These are phyloP conservation scores for Coprinopsis strossmayeri DNA, from an alignment of 768 basidiomycete genomes.

Conservation along the genomic window DNA sequence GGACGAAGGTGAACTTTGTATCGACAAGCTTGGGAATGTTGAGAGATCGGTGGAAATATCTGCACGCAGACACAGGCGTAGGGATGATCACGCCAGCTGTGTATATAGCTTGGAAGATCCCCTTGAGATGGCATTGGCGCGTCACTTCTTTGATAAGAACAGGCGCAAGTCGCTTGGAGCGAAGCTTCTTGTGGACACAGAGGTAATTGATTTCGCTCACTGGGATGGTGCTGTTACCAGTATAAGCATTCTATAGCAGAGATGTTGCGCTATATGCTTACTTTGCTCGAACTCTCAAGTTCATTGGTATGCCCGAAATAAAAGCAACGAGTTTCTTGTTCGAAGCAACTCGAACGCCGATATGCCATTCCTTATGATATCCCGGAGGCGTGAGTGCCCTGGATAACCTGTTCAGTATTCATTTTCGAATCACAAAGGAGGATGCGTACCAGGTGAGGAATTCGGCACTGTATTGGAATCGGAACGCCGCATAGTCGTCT, in stretches of 20 bases:
- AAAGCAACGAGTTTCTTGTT: slow-evolving; percentile 95
- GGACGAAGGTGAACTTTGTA: slow-evolving; percentile 82
- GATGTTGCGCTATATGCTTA: too few species aligned
- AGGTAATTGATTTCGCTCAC: slow-evolving; percentile 96
- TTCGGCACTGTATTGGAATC: slow-evolving; percentile 93
- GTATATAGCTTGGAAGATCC: slow-evolving; percentile 95
- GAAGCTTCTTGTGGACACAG: slow-evolving; percentile 95
- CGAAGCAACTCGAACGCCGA: slow-evolving; percentile 87
- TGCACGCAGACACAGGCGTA: slow-evolving; percentile 87
- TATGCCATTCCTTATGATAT: slow-evolving; percentile 90
- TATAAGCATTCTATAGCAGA: too few species aligned
- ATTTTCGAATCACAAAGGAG: slow-evolving; percentile 1
- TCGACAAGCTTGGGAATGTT: slow-evolving; percentile 92
- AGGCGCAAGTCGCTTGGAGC: slow-evolving; percentile 90
- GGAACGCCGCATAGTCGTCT: slow-evolving; percentile 92
- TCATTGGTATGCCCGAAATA: slow-evolving; percentile 88
- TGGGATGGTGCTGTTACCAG: slow-evolving; percentile 46
- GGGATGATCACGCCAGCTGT: slow-evolving; percentile 92
- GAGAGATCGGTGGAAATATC: slow-evolving; percentile 88
- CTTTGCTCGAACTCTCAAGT: slow-evolving; percentile 79
- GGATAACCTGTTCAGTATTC: slow-evolving; percentile 3
- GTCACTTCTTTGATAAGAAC: slow-evolving; percentile 98
- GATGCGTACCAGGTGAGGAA: slow-evolving; percentile 77
- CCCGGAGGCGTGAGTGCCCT: slow-evolving; percentile 96
- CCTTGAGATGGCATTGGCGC: slow-evolving; percentile 80